phyloP scores from a whole-genome alignment of 495 filamentous ascomycete species.

The Choiromyces venosus region DNA sequence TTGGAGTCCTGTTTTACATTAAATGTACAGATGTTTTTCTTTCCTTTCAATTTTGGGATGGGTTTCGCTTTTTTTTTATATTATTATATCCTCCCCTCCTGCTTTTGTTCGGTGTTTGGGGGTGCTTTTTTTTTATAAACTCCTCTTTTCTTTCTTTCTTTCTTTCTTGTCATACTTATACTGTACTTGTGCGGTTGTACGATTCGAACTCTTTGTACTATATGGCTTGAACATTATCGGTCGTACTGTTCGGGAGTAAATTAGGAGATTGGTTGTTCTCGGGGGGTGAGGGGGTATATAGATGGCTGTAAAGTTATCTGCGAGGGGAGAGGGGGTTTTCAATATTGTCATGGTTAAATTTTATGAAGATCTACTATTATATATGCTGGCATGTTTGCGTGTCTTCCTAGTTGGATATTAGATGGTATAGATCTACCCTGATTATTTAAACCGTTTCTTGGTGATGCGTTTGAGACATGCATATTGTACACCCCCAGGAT shows the following conservation, averaged over 20 bases:
- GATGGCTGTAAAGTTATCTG: background rate
- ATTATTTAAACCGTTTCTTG: background rate
- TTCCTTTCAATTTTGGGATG: background rate
- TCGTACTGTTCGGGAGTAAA: background rate
- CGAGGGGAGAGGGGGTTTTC: background rate
- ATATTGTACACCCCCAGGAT: background rate
- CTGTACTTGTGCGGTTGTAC: background rate
- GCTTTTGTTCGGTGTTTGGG: background rate
- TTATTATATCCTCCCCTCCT: background rate
- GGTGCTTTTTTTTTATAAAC: background rate
- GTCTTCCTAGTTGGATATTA: background rate
- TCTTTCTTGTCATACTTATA: background rate
- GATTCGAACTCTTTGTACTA: background rate
- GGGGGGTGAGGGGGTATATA: background rate
- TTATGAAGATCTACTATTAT: background rate
- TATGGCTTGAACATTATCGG: background rate
- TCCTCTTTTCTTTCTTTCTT: too few relatives aligned
- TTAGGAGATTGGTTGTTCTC: background rate
- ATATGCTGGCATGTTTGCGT: background rate
- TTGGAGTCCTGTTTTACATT: background rate
- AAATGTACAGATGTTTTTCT: background rate
- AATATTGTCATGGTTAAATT: too few relatives aligned
- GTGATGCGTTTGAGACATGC: background rate
- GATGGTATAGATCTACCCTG: background rate
- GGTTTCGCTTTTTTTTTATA: background rate